Evolutionary conservation across 345 rosid genomes (phyloP).

Genomic region (Microthlaspi erraticum): DNA sequence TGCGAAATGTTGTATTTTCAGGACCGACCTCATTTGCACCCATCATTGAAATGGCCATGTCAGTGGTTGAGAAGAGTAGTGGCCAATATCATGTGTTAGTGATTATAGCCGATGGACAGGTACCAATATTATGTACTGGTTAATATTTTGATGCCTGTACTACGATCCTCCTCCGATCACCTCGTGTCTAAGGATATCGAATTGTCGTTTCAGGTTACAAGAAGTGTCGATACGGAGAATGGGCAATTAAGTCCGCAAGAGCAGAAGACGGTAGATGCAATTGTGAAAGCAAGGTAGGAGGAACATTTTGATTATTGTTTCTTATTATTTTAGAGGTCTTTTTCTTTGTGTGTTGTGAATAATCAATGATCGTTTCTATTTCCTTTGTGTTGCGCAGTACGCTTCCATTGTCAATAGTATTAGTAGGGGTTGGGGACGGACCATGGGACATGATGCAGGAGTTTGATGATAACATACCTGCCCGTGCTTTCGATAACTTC

Average conservation of each 20-base stretch:
- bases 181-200: conserved; percentile 7
- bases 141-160: conserved; percentile 12
- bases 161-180: background rate
- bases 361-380: background rate
- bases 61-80: conserved; percentile 83
- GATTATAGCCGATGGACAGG: conserved; percentile 99
- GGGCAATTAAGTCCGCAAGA: conserved; percentile 91
- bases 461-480: conserved; percentile 96
- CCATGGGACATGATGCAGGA: conserved; percentile 99
- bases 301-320: conserved; percentile 7
- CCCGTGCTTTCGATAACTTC: conserved; percentile 95
- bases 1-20: conserved; percentile 40
- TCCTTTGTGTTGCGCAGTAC: conserved; percentile 36
- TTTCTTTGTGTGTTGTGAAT: conserved; percentile 2
- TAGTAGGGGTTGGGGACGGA: conserved; percentile 97
- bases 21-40: conserved; percentile 99
- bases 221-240: conserved; percentile 72
- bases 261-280: conserved; percentile 88
- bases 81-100: conserved; percentile 95
- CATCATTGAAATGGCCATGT: conserved; percentile 89
- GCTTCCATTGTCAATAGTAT: conserved; percentile 81
- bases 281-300: conserved; percentile 84
- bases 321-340: background rate
- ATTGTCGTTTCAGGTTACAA: conserved; percentile 58
- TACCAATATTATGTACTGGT: conserved; percentile 66